Evolutionary conservation across 129 eudicot genomes (phyloP).

Genomic region (Calendula officinalis): DNA sequence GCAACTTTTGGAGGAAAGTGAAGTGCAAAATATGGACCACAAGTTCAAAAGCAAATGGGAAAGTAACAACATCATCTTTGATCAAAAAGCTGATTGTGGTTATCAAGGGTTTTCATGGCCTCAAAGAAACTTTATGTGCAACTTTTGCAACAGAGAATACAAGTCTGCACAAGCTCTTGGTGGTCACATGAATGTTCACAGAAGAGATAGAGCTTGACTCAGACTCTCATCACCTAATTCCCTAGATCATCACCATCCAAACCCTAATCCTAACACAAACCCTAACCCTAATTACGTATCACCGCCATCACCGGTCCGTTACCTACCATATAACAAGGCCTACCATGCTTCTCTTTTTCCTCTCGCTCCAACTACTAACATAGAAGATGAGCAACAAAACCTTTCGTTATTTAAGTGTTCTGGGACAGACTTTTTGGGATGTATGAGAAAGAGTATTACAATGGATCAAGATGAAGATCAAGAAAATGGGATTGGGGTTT

Average conservation of each 20-base stretch:
- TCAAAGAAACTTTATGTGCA: conserved; percentile 60
- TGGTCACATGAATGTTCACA: conserved; percentile 43
- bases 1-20: conserved; percentile 29
- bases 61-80: conserved; percentile 29
- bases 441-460: conserved; percentile 1
- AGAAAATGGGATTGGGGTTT: conserved; percentile 26
- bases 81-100: conserved; percentile 27
- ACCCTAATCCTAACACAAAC: conserved; percentile 34
- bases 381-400: conserved; percentile 11
- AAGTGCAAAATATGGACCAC: conserved; percentile 33
- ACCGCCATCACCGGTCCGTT: conserved; percentile 24
- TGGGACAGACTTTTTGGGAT: conserved; percentile 8
- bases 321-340: conserved; percentile 33
- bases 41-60: conserved; percentile 34
- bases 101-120: conserved; percentile 60
- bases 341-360: conserved; percentile 14
- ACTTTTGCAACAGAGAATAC: conserved; percentile 69
- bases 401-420: no score
- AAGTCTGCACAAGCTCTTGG: conserved; percentile 85
- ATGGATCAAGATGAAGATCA: conserved; percentile 25
- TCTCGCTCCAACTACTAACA: background rate
- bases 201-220: conserved; percentile 61
- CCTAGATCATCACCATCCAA: conserved; percentile 27
- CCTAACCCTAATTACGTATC: conserved; percentile 39
- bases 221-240: conserved; percentile 32